Base-by-base conservation (phyloP, 75 land plant species). In the Ceratopteris richardii region DNA sequence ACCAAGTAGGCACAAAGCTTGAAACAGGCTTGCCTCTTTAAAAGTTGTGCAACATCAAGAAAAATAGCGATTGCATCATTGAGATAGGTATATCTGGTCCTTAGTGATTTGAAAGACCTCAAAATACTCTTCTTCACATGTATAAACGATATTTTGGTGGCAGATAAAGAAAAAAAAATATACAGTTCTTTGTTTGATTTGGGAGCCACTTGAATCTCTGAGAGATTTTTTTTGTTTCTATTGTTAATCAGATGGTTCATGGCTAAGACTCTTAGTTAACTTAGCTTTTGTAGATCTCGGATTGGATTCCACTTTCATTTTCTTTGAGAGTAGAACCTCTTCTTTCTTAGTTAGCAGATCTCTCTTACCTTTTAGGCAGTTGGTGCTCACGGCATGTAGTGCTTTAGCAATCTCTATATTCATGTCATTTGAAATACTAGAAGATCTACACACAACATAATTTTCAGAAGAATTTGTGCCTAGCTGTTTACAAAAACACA, bases 181-280 rank as follows among this genome's bases (percentile, higher is more conserved):
- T 70, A 29, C 71, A 80, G 47, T 94, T 83, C 70, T 80, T 71
- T 41, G 98, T 96, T 62, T 77, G 58, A 44, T 65, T 64, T 51
- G 76, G 37, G 72, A 55, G 19, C 96, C 90, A 60, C 87, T 77
- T 55, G 78, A 75, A 20, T 83, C 77, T n/a, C n/a, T n/a, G n/a
- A n/a, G n/a, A n/a, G n/a, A n/a, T n/a, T n/a, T n/a, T n/a, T n/a
- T n/a, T n/a, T n/a, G n/a, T n/a, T n/a, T n/a, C n/a, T n/a, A n/a
- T n/a, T n/a, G n/a, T n/a, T n/a, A n/a, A 42, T 85, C 77, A 18
- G 98, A 70, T 13, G 96, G 90, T 31, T 94, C 87, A 68, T 52
- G 78, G 18, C 98, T 96, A 57, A 94, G 33, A 39, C 67, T 77
- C 58, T 76, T 66, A 65, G 71, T 75, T 51, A 94, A 55, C 96